Conservation (phyloP, 495 filamentous ascomycete genomes). For the Penicillium ochrochloron region DNA sequence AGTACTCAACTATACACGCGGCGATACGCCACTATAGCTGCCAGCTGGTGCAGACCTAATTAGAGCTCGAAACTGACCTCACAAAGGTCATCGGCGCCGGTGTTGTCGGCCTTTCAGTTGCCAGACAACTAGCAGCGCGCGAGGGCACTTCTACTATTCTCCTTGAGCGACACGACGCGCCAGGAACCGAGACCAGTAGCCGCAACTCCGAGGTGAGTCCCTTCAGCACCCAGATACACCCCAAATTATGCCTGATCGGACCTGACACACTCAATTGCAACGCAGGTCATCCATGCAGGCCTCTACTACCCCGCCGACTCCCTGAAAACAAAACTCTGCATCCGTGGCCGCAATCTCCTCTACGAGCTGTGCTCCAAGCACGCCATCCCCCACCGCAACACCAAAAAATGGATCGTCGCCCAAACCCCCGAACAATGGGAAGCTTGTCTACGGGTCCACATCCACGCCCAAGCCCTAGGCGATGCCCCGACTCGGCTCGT, state of each 20-base stretch:
- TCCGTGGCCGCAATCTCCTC: conserved; percentile 72
- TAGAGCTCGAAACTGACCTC: conserved; percentile 17
- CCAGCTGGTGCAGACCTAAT: background rate
- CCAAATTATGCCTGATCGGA: background rate
- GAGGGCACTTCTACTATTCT: conserved; percentile 72
- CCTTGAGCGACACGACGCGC: conserved; percentile 75
- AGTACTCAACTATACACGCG: conserved; percentile 17
- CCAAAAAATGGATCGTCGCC: conserved; percentile 94
- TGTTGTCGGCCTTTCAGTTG: conserved; percentile 89
- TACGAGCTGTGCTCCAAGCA: conserved; percentile 75
- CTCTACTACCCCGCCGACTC: conserved; percentile 82
- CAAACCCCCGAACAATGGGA: conserved; percentile 73
- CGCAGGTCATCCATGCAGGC: conserved; percentile 89
- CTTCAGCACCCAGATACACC: background rate
- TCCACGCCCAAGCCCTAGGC: conserved; percentile 64
- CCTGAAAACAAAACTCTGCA: conserved; percentile 84
- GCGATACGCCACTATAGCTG: conserved; percentile 1
- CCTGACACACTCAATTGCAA: background rate
- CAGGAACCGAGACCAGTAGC: conserved; percentile 90
- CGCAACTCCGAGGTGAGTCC: conserved; percentile 80
- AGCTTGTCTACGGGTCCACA: conserved; percentile 67
- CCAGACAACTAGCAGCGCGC: conserved; percentile 69
- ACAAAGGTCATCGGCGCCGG: conserved; percentile 83
- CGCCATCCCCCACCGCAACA: conserved; percentile 70
- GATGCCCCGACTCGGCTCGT: conserved; percentile 76